Percentiles rank a stretch among this genome's conserved stretches.
phyloP scores from a whole-genome alignment of 305 asterid genomes.

The Rubia tinctorum region DNA sequence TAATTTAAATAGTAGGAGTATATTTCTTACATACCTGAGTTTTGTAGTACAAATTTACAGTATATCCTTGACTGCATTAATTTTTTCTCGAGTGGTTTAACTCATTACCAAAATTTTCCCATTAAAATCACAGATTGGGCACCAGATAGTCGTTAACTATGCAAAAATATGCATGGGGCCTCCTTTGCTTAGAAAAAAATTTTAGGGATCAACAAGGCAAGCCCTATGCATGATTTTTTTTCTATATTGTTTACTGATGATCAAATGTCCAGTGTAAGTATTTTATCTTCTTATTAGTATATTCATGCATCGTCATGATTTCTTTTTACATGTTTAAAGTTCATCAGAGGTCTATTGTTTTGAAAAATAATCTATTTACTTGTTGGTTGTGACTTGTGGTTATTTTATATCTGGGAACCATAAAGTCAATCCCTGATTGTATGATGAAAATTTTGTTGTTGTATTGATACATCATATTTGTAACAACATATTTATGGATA shows the following conservation, averaged over 20 bases:
- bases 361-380: not conserved
- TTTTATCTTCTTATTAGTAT: not conserved
- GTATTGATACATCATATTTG: too few species aligned
- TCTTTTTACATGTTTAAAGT: not conserved
- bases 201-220: constrained; percentile 86
- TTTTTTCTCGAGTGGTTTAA: not conserved
- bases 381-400: not conserved
- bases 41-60: constrained; percentile 28
- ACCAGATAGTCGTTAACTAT: constrained; percentile 75
- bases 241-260: not conserved
- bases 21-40: not conserved
- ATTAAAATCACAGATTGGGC: constrained; percentile 66
- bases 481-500: too few species aligned
- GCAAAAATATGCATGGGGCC: constrained; percentile 86
- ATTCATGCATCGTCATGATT: not conserved
- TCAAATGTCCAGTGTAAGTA: not conserved
- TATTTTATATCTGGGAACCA: constrained; percentile 49
- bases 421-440: constrained; percentile 51
- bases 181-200: constrained; percentile 86
- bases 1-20: not conserved
- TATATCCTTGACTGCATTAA: not conserved
- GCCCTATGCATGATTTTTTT: not conserved
- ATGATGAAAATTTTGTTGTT: too few species aligned
- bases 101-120: not conserved
- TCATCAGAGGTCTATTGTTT: not conserved